These are phyloP conservation scores for Syzygium grande DNA, from an alignment of 345 rosid genomes.

Conservation along the genomic window DNA sequence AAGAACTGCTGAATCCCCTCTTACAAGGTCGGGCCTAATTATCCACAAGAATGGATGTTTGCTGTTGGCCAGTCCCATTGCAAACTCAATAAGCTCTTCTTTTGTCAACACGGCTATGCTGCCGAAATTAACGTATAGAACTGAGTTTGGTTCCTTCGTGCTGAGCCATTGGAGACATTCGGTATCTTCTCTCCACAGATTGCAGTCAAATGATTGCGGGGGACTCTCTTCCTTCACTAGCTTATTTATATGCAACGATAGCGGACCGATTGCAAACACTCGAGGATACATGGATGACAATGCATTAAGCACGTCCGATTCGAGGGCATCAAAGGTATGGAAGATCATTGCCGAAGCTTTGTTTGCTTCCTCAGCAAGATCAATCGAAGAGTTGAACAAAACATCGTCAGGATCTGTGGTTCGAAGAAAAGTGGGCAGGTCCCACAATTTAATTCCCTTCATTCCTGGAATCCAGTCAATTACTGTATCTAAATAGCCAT, in stretches of 20 bases:
- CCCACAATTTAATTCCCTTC: background rate
- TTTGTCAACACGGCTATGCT: background rate
- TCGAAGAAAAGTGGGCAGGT: constrained; percentile 5
- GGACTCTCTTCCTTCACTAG: background rate
- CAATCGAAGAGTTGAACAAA: background rate
- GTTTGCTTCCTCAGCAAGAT: background rate
- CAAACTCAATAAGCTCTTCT: constrained; percentile 6
- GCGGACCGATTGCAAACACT: background rate
- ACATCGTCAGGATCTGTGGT: background rate
- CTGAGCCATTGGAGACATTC: constrained; percentile 1
- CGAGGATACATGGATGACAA: background rate
- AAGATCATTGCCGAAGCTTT: background rate
- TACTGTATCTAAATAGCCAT: background rate
- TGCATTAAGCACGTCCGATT: constrained; percentile 1
- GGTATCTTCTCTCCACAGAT: constrained; percentile 1
- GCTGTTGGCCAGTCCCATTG: constrained; percentile 8
- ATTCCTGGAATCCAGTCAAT: constrained; percentile 9
- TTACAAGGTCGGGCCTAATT: constrained; percentile 6
- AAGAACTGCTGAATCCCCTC: background rate
- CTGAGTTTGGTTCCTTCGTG: background rate
- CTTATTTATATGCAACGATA: background rate
- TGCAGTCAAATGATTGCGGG: background rate
- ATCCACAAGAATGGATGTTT: constrained; percentile 1
- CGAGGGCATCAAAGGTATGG: constrained; percentile 4
- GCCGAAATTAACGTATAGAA: constrained; percentile 2